Conservation (phyloP, 2,329 filamentous ascomycete genomes). For the Coniosporium tulheliwenetii region DNA sequence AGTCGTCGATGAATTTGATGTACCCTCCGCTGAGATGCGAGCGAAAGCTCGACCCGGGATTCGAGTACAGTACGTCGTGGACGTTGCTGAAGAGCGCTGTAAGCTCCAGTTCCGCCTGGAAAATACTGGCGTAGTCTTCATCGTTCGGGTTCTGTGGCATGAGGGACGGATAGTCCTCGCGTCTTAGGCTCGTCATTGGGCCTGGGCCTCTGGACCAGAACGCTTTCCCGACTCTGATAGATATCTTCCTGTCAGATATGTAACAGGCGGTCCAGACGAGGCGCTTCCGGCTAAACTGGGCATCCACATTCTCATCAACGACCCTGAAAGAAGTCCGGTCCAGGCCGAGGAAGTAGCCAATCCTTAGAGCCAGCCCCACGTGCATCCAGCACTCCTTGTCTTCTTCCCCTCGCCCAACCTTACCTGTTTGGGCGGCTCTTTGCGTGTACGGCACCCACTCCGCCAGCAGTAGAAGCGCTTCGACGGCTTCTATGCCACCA, state of each 20-base stretch:
- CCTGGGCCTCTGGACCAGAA: constrained; percentile 62
- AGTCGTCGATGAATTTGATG: constrained; percentile 62
- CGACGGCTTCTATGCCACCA: constrained; percentile 54
- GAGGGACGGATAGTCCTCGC: constrained; percentile 52
- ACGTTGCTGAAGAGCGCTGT: constrained; percentile 61
- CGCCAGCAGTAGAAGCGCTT: constrained; percentile 52
- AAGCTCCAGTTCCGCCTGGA: constrained; percentile 55
- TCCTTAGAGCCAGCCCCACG: constrained; percentile 51
- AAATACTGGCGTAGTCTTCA: constrained; percentile 52
- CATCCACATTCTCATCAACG: constrained; percentile 41
- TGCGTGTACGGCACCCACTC: constrained; percentile 59
- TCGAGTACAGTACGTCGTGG: constrained; percentile 58
- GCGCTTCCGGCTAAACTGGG: constrained; percentile 44
- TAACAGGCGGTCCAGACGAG: constrained; percentile 57
- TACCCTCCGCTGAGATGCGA: constrained; percentile 57
- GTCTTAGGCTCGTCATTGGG: constrained; percentile 46
- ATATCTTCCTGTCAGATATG: constrained; percentile 51
- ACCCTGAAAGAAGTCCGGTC: constrained; percentile 53
- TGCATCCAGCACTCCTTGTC: constrained; percentile 67
- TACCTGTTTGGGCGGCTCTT: constrained; percentile 37
- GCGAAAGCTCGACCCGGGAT: constrained; percentile 52
- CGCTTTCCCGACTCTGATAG: constrained; percentile 53
- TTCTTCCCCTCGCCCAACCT: constrained; percentile 56
- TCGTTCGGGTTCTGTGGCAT: constrained; percentile 41
- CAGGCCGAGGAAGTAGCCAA: constrained; percentile 54